These are phyloP conservation scores for Aureobasidium sp. DNA, from an alignment of 2,329 filamentous ascomycete genomes.

Conservation along the genomic window DNA sequence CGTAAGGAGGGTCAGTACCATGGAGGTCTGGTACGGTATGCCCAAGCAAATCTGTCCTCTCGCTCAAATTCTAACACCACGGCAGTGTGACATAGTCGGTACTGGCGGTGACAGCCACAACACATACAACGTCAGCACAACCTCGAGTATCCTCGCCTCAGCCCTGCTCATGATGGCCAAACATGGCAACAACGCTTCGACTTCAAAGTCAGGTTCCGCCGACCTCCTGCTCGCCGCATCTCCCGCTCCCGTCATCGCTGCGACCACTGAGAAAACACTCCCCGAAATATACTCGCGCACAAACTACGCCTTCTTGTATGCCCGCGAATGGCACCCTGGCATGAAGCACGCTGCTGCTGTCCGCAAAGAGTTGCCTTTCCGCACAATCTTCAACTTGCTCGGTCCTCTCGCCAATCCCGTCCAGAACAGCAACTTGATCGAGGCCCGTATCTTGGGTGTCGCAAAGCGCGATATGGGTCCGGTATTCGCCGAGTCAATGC, in stretches of 20 bases:
- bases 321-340: slow-evolving; percentile 90
- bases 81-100: slow-evolving; percentile 83
- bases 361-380: slow-evolving; percentile 80
- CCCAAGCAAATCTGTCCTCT: not conserved
- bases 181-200: slow-evolving; percentile 92
- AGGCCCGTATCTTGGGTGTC: slow-evolving; percentile 89
- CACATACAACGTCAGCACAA: slow-evolving; percentile 97
- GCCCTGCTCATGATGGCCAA: slow-evolving; percentile 81
- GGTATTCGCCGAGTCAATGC: slow-evolving; percentile 80
- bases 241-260: slow-evolving; percentile 63
- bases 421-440: slow-evolving; percentile 62
- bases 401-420: slow-evolving; percentile 89
- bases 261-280: slow-evolving; percentile 66
- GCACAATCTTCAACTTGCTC: slow-evolving; percentile 96
- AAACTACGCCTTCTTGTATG: slow-evolving; percentile 94
- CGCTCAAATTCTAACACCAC: not conserved
- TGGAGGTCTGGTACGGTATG: slow-evolving; percentile 67
- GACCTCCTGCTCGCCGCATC: slow-evolving; percentile 74
- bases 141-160: slow-evolving; percentile 84
- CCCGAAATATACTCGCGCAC: slow-evolving; percentile 65
- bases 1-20: slow-evolving; percentile 65
- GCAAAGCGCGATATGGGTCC: slow-evolving; percentile 79
- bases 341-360: slow-evolving; percentile 85
- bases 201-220: slow-evolving; percentile 90
- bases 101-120: slow-evolving; percentile 95